Percentiles rank a stretch among this genome's conserved stretches.
phyloP scores from a whole-genome alignment of 257 asterid species.

The Cordia subcordata region DNA sequence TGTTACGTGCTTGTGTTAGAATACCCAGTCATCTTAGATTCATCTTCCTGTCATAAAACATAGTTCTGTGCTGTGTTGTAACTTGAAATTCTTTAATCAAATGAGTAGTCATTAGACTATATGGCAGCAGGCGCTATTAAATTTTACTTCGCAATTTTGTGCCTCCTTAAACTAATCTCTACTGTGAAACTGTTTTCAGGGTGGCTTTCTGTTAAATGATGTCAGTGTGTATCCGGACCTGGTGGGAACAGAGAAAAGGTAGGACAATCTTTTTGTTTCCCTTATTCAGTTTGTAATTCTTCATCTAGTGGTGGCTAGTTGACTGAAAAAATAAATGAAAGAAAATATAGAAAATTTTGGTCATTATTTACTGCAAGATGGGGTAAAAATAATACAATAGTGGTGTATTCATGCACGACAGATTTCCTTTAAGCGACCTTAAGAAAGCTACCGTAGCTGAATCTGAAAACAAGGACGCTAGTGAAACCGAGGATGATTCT shows the following conservation, averaged over 20 bases:
- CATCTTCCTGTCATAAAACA: too few species aligned
- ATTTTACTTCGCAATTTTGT: neutral
- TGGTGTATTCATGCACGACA: constrained; percentile 7
- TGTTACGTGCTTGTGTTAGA: too few species aligned
- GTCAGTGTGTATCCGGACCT: constrained; percentile 2
- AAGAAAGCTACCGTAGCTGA: neutral
- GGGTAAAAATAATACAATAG: neutral
- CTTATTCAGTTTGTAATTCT: neutral
- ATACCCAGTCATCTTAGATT: too few species aligned
- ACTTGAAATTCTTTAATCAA: neutral
- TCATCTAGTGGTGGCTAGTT: neutral
- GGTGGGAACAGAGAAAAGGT: constrained; percentile 15
- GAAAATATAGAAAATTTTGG: neutral
- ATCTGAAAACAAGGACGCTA: constrained; percentile 15
- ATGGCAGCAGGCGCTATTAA: neutral
- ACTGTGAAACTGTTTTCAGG: constrained; percentile 7
- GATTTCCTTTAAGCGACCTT: constrained; percentile 18
- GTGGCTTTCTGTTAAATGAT: constrained; percentile 8
- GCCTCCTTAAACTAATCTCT: neutral
- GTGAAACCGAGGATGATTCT: constrained; percentile 14
- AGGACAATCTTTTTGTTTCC: neutral
- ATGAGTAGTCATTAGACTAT: neutral
- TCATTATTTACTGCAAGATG: neutral
- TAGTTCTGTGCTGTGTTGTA: neutral
- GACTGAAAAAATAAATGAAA: neutral